phyloP scores from a whole-genome alignment of 2,329 filamentous ascomycete genomes.

The Penicillium digitatum region DNA sequence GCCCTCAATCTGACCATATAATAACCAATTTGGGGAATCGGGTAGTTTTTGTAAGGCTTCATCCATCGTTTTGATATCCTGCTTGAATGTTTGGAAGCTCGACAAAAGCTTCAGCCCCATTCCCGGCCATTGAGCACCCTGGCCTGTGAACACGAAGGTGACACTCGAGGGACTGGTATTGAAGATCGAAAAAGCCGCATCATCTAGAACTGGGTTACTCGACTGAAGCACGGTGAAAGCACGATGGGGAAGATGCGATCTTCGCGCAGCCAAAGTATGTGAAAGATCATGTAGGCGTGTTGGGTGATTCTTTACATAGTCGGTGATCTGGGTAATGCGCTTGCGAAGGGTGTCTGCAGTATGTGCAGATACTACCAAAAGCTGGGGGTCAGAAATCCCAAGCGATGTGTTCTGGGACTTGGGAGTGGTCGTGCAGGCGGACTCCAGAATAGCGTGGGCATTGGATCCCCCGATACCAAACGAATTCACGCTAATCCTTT shows the following conservation, averaged over 20 bases:
- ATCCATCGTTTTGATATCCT: slow-evolving; percentile 18
- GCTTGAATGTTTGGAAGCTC: slow-evolving; percentile 16
- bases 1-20: slow-evolving; percentile 3
- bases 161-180: slow-evolving; percentile 1
- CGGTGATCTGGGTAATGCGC: slow-evolving; percentile 3
- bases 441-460: slow-evolving; percentile 22
- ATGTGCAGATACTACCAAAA: slow-evolving; percentile 19
- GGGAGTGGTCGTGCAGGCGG: neutral
- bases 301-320: slow-evolving; percentile 7
- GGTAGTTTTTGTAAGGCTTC: slow-evolving; percentile 7
- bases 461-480: slow-evolving; percentile 33
- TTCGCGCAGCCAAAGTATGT: slow-evolving; percentile 14
- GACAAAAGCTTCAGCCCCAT: slow-evolving; percentile 33
- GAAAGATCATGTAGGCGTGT: slow-evolving; percentile 9
- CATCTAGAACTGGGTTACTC: neutral
- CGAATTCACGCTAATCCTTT: slow-evolving; percentile 32
- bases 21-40: slow-evolving; percentile 1
- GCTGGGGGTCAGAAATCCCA: neutral
- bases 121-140: slow-evolving; percentile 35
- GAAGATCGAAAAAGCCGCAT: neutral
- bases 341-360: slow-evolving; percentile 8
- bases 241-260: slow-evolving; percentile 15
- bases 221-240: slow-evolving; percentile 9
- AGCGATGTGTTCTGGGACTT: neutral
- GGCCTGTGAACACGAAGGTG: slow-evolving; percentile 35